Evolutionary conservation across 805 yeast genomes (phyloP), one percentile per base, ranked within the genome.

Genomic region (Wickerhamiella qilinensis): DNA sequence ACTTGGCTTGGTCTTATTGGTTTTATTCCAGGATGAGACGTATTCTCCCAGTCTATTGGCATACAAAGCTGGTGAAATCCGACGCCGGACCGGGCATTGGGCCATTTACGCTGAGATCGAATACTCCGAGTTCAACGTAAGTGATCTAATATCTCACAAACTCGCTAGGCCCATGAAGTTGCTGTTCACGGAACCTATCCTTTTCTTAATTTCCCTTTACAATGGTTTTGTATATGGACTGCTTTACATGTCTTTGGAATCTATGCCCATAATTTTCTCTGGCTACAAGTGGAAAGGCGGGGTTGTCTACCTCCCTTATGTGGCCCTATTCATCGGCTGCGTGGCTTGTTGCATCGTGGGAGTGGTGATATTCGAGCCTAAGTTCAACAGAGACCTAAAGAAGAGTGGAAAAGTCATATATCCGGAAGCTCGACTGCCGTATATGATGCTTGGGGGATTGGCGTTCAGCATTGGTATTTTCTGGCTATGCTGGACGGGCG

Each of bases 51-150:
- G 49, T 0, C 75, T 84, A 37, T 63, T 83, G 45, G 73, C 76
- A 49, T 64, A 54, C 30, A 71, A 77, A 52, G 95, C 95, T 16
- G 59, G 57, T 38, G 67, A 57, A 51, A 54, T 84, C 50, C 72
- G 95, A 61, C 68, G 70, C 50, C 77, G 76, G 55, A 80, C 94
- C 4, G 86, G 91, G 33, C 79, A 85, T 55, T 65, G 67, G 43
- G 79, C 79, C 51, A 81, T 82, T 45, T 83, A 84, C 83, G 82
- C 96, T 16, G 93, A 82, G 60, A 91, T 81, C 56, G 96, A 86
- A 49, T 71, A 66, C 43, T 68, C 69, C 41, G 67, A 69, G 43
- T 57, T 79, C 4, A 62, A 72, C 18, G 30, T 77, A 34, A 64
- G 59, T 42, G 84, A 76, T 37, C 69, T 83, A 44, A 67, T 67